These are phyloP conservation scores for Colletotrichum sublineola DNA, from an alignment of 2,329 filamentous ascomycete species.

Conservation along the genomic window DNA sequence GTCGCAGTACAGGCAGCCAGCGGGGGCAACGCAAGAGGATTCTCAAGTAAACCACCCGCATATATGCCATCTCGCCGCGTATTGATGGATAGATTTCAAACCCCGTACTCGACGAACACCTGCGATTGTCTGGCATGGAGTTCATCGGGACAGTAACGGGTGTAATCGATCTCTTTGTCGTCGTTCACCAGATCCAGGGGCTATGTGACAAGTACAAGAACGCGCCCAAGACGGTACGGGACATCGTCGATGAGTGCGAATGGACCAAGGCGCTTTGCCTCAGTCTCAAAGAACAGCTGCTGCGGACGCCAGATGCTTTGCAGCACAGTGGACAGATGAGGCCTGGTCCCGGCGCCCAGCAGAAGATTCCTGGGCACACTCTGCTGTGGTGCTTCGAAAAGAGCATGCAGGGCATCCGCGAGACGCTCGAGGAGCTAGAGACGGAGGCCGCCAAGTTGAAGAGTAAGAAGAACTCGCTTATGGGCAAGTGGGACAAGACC, in stretches of 20 bases:
- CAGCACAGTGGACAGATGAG: neutral
- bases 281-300: neutral
- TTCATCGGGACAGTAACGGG: slow-evolving; percentile 5
- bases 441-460: slow-evolving; percentile 11
- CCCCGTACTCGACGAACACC: too few relatives aligned
- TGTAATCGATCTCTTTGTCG: slow-evolving; percentile 23
- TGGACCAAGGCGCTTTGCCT: slow-evolving; percentile 14
- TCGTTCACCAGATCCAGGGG: slow-evolving; percentile 6
- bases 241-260: slow-evolving; percentile 16
- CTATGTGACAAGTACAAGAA: slow-evolving; percentile 27
- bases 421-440: slow-evolving; percentile 13
- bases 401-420: slow-evolving; percentile 1
- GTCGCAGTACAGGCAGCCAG: slow-evolving; percentile 1
- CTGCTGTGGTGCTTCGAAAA: neutral
- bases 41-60: neutral
- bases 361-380: neutral
- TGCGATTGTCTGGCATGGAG: slow-evolving; percentile 9
- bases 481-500: slow-evolving; percentile 30
- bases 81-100: neutral
- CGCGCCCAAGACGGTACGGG: slow-evolving; percentile 14
- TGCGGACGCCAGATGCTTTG: slow-evolving; percentile 3
- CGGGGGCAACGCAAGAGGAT: slow-evolving; percentile 8
- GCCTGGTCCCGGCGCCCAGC: neutral
- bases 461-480: slow-evolving; percentile 6
- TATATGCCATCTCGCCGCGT: neutral